phyloP scores from a whole-genome alignment of 169 alveolate genomes.

The Cryptosporidium xiaoi region DNA sequence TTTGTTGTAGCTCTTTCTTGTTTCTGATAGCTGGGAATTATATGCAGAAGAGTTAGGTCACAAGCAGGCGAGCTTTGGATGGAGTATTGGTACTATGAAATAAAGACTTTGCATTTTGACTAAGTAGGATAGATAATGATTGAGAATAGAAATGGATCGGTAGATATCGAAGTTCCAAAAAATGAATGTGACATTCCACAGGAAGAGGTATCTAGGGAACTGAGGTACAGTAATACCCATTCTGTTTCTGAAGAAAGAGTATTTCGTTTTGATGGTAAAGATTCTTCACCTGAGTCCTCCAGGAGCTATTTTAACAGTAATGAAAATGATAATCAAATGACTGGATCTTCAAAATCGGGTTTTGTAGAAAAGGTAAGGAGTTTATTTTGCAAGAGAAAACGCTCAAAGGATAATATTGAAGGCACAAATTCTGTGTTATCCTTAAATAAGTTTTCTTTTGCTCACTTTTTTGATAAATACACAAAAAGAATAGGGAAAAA shows the following conservation, averaged over 20 bases:
- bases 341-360: neutral
- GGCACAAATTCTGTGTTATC: conserved; percentile 8
- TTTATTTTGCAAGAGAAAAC: neutral
- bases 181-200: conserved; percentile 28
- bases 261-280: neutral
- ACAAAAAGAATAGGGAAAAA: conserved; percentile 65
- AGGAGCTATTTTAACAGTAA: neutral
- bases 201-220: conserved; percentile 15
- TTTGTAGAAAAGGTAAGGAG: neutral
- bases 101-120: no score
- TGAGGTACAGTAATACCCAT: neutral
- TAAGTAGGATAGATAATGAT: neutral
- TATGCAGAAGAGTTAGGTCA: no score
- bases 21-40: no score
- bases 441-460: conserved; percentile 15
- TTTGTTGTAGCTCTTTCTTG: no score
- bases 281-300: neutral
- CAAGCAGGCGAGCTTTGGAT: no score
- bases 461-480: conserved; percentile 48
- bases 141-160: neutral
- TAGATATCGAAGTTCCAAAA: neutral
- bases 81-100: no score
- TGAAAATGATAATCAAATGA: no score
- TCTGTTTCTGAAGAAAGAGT: neutral
- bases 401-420: neutral